Conservation (phyloP, 129 eudicot species). For the Scalesia atractyloides region DNA sequence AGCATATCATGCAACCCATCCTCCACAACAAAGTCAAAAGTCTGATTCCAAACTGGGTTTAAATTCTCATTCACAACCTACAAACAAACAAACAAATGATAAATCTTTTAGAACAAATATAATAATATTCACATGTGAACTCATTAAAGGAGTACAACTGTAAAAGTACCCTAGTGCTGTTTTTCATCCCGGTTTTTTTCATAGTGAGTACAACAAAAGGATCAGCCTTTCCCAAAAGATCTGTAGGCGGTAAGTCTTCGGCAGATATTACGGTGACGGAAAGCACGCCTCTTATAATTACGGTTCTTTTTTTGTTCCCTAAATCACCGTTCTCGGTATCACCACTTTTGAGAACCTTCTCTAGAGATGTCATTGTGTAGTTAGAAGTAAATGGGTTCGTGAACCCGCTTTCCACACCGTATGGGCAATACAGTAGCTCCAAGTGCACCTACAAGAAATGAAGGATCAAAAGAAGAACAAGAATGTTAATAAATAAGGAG, state of each 20-base stretch:
- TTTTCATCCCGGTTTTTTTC: slow-evolving; percentile 81
- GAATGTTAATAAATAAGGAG: not conserved
- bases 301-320: slow-evolving; percentile 47
- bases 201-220: slow-evolving; percentile 74
- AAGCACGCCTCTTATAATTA: slow-evolving; percentile 83
- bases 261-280: slow-evolving; percentile 93
- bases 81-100: slow-evolving; percentile 21
- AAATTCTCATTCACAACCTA: slow-evolving; percentile 95
- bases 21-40: slow-evolving; percentile 94
- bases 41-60: slow-evolving; percentile 98
- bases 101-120: not conserved
- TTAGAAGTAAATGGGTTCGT: slow-evolving; percentile 72
- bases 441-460: slow-evolving; percentile 69
- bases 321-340: slow-evolving; percentile 53
- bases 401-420: slow-evolving; percentile 69
- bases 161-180: slow-evolving; percentile 77
- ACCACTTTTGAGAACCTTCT: slow-evolving; percentile 75
- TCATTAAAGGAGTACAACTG: not conserved
- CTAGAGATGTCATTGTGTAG: slow-evolving; percentile 79
- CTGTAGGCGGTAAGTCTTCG: slow-evolving; percentile 81
- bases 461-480: not conserved
- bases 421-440: slow-evolving; percentile 90
- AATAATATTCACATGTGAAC: not conserved
- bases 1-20: slow-evolving; percentile 99
- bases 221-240: slow-evolving; percentile 88